Base-by-base conservation (phyloP, 2,329 filamentous ascomycete genomes). In the Fusarium avenaceum region DNA sequence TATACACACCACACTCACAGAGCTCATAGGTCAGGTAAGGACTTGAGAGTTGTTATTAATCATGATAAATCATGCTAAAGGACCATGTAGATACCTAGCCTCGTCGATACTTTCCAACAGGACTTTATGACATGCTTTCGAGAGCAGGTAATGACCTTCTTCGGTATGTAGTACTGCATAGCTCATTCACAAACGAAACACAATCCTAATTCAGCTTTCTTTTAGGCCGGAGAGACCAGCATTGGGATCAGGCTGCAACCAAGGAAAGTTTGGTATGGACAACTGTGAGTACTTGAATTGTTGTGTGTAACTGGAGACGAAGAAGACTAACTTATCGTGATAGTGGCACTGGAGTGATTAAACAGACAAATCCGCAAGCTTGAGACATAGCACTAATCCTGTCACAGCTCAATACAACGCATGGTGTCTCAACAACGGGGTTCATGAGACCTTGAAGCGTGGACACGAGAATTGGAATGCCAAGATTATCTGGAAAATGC, bases 401-500 rank as follows among this genome's bases (percentile, higher is more conserved):
- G 32, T 20, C 8, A 28, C 30, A 76, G 74, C 43, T 30, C 75
- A 76, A 49, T 77, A 76, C 57, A 72, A 76, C 17, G 74, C 74
- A 4, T 77, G 75, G 76, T 77, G 76, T 43, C 40, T 53, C 0
- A 70, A 74, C 24, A 72, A 76, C 11, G 76, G 76, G 3, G 43
- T 73, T 14, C 71, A 78, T 42, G 7, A 32, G 17, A 76, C 74
- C 2, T 0, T 11, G 7, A 70, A 60, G 4, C 63, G 63, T 2
- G 57, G 20, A 1, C 54, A 22, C n/a, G 54, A 72, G 15, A 70
- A 78, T 39, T 78, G 76, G 76, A 78, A 78, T 19, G 52, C 72
- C 15, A 63, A 75, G n/a, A 72, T 78, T 11, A 76, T 76, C 38
- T 75, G 70, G 72, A 76, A 76, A 39, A 76, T 78, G 76, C 70